Evolutionary conservation across 2,329 filamentous ascomycete species (phyloP).

Genomic region (Chaetomiaceae sp.): DNA sequence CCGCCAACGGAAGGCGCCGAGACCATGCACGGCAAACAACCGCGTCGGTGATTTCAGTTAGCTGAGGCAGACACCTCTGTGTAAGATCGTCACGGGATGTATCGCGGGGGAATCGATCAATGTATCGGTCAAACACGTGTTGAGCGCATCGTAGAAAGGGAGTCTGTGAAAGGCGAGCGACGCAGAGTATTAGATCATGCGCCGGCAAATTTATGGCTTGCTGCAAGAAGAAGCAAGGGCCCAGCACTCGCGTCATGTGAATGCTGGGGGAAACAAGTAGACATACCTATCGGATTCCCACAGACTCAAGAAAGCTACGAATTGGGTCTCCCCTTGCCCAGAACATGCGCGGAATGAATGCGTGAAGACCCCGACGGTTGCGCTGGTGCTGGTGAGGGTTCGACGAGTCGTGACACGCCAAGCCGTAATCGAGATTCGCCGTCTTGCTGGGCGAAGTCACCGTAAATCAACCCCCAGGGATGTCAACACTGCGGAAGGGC

Average conservation of each 20-base stretch:
- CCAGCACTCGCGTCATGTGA: background rate
- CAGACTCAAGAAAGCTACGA: background rate
- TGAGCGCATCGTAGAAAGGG: slow-evolving; percentile 21
- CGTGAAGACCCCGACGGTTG: background rate
- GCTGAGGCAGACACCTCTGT: background rate
- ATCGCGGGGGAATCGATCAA: slow-evolving; percentile 6
- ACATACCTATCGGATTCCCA: slow-evolving; percentile 1
- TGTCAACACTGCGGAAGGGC: background rate
- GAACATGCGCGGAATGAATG: background rate
- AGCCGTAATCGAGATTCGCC: slow-evolving; percentile 2
- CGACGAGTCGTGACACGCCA: slow-evolving; percentile 1
- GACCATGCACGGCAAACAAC: slow-evolving; percentile 19
- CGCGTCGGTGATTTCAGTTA: background rate
- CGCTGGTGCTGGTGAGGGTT: background rate
- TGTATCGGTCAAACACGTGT: slow-evolving; percentile 17
- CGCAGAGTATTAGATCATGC: slow-evolving; percentile 7
- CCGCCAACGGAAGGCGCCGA: slow-evolving; percentile 21
- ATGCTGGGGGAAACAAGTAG: background rate
- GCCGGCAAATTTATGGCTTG: background rate
- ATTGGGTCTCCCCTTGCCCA: background rate
- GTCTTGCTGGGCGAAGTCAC: background rate
- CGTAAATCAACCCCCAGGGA: background rate
- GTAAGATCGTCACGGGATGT: background rate
- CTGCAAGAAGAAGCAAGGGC: background rate
- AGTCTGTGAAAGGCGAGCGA: slow-evolving; percentile 2